Evolutionary conservation across 176 grass and related monocot species (phyloP).

Genomic region (Carex littledalei): DNA sequence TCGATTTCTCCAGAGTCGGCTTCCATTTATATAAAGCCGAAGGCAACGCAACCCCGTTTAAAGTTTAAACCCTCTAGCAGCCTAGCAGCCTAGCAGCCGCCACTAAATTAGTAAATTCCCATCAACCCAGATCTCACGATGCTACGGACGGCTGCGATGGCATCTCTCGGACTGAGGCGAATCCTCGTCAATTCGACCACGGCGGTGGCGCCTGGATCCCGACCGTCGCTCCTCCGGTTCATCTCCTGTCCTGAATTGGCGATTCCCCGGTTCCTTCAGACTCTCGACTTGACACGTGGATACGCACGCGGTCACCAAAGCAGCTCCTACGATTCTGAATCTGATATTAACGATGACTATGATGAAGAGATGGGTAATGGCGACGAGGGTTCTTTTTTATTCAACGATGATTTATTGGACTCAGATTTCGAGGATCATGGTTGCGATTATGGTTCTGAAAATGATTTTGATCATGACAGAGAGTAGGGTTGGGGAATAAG

Average conservation of each 20-base stretch:
- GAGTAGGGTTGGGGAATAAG: neutral
- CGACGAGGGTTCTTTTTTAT: too few species aligned
- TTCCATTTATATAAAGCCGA: neutral
- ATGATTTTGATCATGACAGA: neutral
- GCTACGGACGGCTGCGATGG: conserved; percentile 9
- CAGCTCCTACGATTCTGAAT: neutral
- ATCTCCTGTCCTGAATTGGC: neutral
- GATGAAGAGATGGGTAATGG: neutral
- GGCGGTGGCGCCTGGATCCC: neutral
- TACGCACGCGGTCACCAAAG: conserved; percentile 6
- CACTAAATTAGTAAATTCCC: neutral
- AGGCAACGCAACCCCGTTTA: neutral
- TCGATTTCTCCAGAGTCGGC: neutral
- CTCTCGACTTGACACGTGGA: conserved; percentile 5
- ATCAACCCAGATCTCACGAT: neutral
- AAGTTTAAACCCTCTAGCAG: neutral
- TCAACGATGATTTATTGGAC: too few species aligned
- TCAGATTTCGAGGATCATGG: neutral
- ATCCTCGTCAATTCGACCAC: neutral
- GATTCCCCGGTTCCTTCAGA: neutral
- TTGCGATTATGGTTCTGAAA: neutral
- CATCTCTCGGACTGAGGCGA: conserved; percentile 12
- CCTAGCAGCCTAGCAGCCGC: neutral
- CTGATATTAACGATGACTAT: neutral
- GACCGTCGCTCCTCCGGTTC: neutral